Evolutionary conservation across 768 basidiomycete species (phyloP).

Genomic region (Tricholoma terreum): DNA sequence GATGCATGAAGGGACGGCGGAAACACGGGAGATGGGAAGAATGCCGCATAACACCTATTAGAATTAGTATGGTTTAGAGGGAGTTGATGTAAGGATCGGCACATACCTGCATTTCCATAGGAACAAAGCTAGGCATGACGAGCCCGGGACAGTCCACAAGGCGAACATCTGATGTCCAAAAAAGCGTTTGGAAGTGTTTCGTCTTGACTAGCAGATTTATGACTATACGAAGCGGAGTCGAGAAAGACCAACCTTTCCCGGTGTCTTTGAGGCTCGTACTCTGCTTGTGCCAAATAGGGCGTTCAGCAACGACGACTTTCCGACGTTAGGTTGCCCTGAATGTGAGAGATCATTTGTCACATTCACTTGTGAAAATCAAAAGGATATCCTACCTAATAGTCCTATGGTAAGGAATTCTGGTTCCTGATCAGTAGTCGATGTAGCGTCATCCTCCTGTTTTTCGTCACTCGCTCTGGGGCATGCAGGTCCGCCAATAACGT

Average conservation of each 20-base stretch:
- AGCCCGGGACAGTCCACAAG: constrained; percentile 96
- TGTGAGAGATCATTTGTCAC: background rate
- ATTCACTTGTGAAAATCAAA: background rate
- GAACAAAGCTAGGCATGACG: constrained; percentile 81
- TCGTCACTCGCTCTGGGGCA: constrained; percentile 26
- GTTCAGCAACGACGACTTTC: constrained; percentile 90
- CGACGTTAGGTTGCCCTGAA: constrained; percentile 90
- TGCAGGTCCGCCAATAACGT: constrained; percentile 40
- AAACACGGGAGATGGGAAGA: constrained; percentile 77
- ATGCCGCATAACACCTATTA: constrained; percentile 64
- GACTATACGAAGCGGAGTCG: background rate
- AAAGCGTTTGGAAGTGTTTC: constrained; percentile 94
- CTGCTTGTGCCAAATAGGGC: constrained; percentile 78
- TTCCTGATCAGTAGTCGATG: constrained; percentile 31
- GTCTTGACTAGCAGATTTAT: constrained; percentile 46
- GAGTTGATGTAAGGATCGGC: constrained; percentile 1
- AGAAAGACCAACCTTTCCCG: constrained; percentile 63
- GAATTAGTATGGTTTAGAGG: background rate
- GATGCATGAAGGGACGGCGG: constrained; percentile 84
- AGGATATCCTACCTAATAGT: constrained; percentile 57
- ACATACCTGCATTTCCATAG: constrained; percentile 77
- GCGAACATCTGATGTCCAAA: constrained; percentile 81
- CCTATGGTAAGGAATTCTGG: constrained; percentile 74
- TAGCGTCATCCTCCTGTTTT: constrained; percentile 23
- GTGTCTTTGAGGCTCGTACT: constrained; percentile 82